Base-by-base conservation (phyloP, 257 asterid species). In the Solanum neorickii region DNA sequence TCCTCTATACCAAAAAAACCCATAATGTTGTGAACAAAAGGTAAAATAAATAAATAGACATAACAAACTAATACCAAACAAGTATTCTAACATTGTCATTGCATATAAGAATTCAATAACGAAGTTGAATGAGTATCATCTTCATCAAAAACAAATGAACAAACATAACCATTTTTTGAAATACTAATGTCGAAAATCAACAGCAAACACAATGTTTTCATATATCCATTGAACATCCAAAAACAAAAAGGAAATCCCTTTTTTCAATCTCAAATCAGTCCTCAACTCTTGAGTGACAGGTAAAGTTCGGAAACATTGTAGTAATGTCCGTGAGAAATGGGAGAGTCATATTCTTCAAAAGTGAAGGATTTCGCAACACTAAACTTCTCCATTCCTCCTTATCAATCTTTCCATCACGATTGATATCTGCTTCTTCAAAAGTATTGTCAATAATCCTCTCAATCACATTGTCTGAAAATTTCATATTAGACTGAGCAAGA, bases 361-460 rank as follows among this genome's bases (percentile, higher is more conserved):
- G 96, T 25, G 98, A 96, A 82, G 98, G 98, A 92, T 96, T 98
- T 78, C 95, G 91, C 89, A 94, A 82, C 39, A 96, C 99, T 60
- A 96, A 93, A 90, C 83, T 96, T 90, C 98, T 92, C 98, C 99
- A 96, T 85, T 96, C 99, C 84, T 95, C 98, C 92, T 95, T 96
- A 76, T 96, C 99, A 47, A 96, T 96, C 89, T 91, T 95, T 68
- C 99, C 98, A 42, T 96, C 98, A 60, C 94, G 98, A 92, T 96
- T 96, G 18, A 98, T 96, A 87, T 95, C 98, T 1, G 98, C 99
- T 92, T 96, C 99, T 91, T 95, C 98, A 86, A 96, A 96, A 23
- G 98, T 56, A 16, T 56, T 9, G n/a, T 56, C 65, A 56, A 56
- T 56, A 18, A 56, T 56, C n/a, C 11, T 56, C n/a, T 56, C n/a